Base-by-base conservation (phyloP, 345 rosid genomes). In the Eucalyptus shirleyi region DNA sequence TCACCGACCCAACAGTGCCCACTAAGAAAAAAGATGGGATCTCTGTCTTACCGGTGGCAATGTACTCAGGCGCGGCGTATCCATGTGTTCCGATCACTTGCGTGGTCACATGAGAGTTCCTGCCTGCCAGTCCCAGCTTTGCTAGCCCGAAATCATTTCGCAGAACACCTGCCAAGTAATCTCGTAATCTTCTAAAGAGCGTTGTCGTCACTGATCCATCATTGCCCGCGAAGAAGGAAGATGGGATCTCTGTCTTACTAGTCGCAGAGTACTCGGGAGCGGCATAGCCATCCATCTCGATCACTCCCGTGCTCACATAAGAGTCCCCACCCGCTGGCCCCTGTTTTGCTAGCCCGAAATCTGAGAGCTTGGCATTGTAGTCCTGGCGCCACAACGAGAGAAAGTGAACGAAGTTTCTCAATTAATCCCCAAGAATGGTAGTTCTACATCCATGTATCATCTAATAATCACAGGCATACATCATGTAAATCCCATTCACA, bases 31-130 rank as follows among this genome's bases (percentile, higher is more conserved):
- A 49, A 86, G 45, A 62, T 44, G 5, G 2, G 23, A n/a, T 14
- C 32, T 19, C 42, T 3, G 6, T 50, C 89, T 87, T 93, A 96
- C 99, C 99, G 8, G 97, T 95, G 34, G 96, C 96, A 6, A 96
- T 92, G 87, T 97, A 96, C 72, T 96, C 99, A 0, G 99, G 99
- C 69, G 99, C 99, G 26, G 99, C 97, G 55, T 97, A 97, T 5
- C 99, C 99, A 8, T 90, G 91, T 1, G 99, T 97, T 88, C 99
- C 99, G 92, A 96, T 92, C 55, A 96, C 92, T 24, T 91, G 93
- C 1, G 99, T 96, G 49, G 96, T 93, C 12, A 97, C 92, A 81
- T 96, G 99, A 1, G 99, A 95, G 82, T 90, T 50, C 62, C 97
- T 96, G 53, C 93, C 93, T 5, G 90, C 89, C 1, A 96, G 99